Conservation (phyloP, 331 rosid species). For the Acacia pycnantha region DNA sequence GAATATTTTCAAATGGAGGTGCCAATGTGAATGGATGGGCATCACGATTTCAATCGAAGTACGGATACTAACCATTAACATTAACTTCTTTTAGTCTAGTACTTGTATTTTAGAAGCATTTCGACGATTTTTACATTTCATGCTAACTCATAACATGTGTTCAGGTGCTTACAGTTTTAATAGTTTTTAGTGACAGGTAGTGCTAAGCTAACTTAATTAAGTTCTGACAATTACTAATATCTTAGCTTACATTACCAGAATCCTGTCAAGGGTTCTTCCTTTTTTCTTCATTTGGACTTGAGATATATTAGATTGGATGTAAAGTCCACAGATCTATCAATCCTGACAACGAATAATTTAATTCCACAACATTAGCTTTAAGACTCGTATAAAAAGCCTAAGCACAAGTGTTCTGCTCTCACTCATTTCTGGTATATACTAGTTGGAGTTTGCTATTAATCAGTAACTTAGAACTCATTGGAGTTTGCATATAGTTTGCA, state of each 20-base stretch:
- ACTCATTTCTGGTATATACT: too few species aligned
- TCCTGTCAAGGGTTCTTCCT: constrained; percentile 41
- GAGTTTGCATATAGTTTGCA: too few species aligned
- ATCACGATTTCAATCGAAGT: constrained; percentile 99
- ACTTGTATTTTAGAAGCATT: constrained; percentile 73
- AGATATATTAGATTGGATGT: constrained; percentile 27
- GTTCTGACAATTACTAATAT: constrained; percentile 46
- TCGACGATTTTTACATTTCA: constrained; percentile 66
- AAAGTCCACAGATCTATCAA: too few species aligned
- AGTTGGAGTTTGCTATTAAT: too few species aligned
- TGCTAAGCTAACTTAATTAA: constrained; percentile 66
- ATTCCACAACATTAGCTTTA: too few species aligned
- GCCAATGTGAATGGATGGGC: constrained; percentile 90
- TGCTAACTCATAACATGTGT: constrained; percentile 70
- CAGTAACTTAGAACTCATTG: too few species aligned
- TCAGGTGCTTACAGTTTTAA: constrained; percentile 58
- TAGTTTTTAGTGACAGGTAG: constrained; percentile 62
- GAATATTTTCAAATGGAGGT: constrained; percentile 92
- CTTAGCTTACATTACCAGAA: constrained; percentile 37
- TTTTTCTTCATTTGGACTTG: constrained; percentile 24
- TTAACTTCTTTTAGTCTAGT: constrained; percentile 91
- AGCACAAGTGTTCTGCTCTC: too few species aligned
- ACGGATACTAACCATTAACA: constrained; percentile 99
- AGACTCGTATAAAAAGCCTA: too few species aligned
- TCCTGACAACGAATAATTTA: too few species aligned